Evolutionary conservation across 495 filamentous ascomycete species (phyloP).

Genomic region (Amphirosellinia nigrospora): DNA sequence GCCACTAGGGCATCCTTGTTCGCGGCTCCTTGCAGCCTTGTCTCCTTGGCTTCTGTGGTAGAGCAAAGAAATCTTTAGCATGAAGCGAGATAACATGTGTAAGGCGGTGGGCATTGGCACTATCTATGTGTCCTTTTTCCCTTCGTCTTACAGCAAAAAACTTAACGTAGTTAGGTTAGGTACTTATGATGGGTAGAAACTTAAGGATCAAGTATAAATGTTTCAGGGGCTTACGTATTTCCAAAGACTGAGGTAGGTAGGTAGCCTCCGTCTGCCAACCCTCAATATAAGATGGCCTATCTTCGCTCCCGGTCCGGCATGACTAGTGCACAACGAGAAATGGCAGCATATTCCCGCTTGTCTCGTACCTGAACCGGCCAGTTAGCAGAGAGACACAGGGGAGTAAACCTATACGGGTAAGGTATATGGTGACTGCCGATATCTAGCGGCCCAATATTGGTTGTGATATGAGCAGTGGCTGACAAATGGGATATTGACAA

Average conservation of each 20-base stretch:
- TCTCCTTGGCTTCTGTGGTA: not conserved
- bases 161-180: not conserved
- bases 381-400: not conserved
- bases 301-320: not conserved
- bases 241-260: not conserved
- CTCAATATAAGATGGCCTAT: not conserved
- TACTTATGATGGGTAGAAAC: not conserved
- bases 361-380: not conserved
- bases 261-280: not conserved
- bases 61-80: not conserved
- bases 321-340: not conserved
- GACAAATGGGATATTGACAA: slow-evolving; percentile 8
- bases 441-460: not conserved
- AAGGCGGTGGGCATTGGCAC: not conserved
- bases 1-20: not conserved
- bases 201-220: not conserved
- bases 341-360: not conserved
- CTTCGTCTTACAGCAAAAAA: not conserved
- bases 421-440: not conserved
- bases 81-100: not conserved
- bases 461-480: not conserved
- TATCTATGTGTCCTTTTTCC: not conserved
- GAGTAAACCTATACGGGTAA: not conserved
- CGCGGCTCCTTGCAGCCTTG: slow-evolving; percentile 10
- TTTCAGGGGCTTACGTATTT: not conserved